Base-by-base conservation (phyloP, 2,329 filamentous ascomycete species). In the Aspergillus pseudoglaucus region DNA sequence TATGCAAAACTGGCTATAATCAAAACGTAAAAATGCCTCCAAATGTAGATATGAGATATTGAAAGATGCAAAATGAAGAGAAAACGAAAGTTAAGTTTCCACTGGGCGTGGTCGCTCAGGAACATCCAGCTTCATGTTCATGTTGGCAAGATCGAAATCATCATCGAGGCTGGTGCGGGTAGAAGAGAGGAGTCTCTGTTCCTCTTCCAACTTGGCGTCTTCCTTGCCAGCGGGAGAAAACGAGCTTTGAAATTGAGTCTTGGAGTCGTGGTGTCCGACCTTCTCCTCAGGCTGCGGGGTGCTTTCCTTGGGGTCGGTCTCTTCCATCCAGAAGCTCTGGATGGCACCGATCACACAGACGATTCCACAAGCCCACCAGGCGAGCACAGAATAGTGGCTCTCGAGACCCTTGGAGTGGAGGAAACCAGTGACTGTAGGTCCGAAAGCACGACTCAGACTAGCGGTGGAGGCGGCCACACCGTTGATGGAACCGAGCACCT, bases 401-500 rank as follows among this genome's bases (percentile, higher is more conserved):
- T 83, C 78, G 32, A 94, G 78, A 44, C 93, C 93, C 45, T 85
- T 75, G 4, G 89, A 81, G 68, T 95, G 94, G 20, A 97, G 77
- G 23, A 90, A 74, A 1, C 93, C 93, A 3, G 90, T 94, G 3
- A 96, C 73, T 0, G 88, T 90, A 2, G 93, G 93, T 0, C 91
- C 91, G 52, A 96, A 85, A 0, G 90, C 90, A 47, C 93, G 82
- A 65, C 85, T 90, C 41, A 96, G 73, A 63, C 90, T 95, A 3
- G 93, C 93, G 2, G 88, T 90, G 2, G 90, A 95, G 25, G 90
- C 90, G 0, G 90, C 90, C 10, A 90, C 85, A 15, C 93, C 93
- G 60, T 97, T 97, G 67, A 98, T 86, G 0, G 87, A 90, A 2
- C 93, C 93, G 1, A 97, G 81, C 1, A 94, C 87, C 44, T 88